Conservation (phyloP, 768 basidiomycete genomes). For the Brasilioporus rufonigricans region DNA sequence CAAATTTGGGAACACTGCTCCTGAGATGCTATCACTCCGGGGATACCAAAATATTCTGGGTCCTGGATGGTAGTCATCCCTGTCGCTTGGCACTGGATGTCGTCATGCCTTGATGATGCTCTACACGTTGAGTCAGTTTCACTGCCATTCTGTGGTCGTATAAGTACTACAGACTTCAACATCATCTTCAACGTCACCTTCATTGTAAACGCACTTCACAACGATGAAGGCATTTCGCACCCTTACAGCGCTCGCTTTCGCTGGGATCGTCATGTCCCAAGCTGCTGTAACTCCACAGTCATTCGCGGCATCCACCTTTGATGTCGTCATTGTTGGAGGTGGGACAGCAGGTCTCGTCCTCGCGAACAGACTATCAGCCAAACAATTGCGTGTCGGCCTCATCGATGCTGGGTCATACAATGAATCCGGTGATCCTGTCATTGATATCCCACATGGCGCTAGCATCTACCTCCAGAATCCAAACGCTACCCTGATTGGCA, state of each 20-base stretch:
- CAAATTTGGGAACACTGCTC: neutral
- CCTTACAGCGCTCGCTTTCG: neutral
- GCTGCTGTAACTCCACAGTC: neutral
- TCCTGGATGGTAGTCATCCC: neutral
- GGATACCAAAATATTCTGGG: no score
- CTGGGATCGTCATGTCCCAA: neutral
- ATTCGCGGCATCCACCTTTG: neutral
- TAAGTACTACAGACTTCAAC: neutral
- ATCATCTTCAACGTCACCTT: neutral
- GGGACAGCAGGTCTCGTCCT: neutral
- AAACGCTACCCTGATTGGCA: neutral
- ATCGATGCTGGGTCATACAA: neutral
- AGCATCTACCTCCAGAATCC: neutral
- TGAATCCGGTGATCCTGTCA: neutral
- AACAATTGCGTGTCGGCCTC: neutral
- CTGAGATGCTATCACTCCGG: neutral
- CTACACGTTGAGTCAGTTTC: neutral
- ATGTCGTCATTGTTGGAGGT: neutral
- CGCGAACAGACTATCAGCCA: neutral
- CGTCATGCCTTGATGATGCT: neutral
- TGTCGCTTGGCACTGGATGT: neutral
- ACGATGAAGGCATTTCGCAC: neutral
- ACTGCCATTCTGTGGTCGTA: neutral
- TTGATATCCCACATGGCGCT: neutral
- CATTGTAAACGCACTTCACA: neutral